Evolutionary conservation across 306 rosid species (phyloP).

Genomic region (Ceratonia siliqua): DNA sequence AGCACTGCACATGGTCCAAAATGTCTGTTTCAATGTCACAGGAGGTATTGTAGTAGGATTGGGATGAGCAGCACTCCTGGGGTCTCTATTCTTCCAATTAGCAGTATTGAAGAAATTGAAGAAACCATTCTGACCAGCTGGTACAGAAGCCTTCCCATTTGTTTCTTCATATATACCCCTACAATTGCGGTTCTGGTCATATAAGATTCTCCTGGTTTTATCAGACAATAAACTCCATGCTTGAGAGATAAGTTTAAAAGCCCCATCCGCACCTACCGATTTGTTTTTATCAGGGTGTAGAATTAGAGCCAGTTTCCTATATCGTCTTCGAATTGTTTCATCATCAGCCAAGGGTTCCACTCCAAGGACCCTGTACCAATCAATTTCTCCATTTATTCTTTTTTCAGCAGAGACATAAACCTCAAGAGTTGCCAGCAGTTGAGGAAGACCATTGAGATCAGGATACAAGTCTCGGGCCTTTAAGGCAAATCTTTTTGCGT

Average conservation of each 20-base stretch:
- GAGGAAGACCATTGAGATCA: constrained; percentile 76
- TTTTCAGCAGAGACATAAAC: constrained; percentile 74
- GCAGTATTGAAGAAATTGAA: constrained; percentile 24
- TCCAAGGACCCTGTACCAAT: constrained; percentile 94
- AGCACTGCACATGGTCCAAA: constrained; percentile 70
- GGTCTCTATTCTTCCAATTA: constrained; percentile 34
- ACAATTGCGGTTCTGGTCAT: constrained; percentile 59
- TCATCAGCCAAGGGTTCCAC: constrained; percentile 66
- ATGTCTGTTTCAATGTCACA: constrained; percentile 41
- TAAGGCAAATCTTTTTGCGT: constrained; percentile 84
- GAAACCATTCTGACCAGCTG: constrained; percentile 43
- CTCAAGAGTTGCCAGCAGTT: constrained; percentile 77
- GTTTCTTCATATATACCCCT: constrained; percentile 17
- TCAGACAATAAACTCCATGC: constrained; percentile 92
- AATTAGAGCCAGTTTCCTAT: constrained; percentile 85
- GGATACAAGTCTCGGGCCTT: constrained; percentile 84
- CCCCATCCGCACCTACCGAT: constrained; percentile 84
- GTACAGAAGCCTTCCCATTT: constrained; percentile 31
- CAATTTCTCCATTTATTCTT: constrained; percentile 69
- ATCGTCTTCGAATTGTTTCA: constrained; percentile 68
- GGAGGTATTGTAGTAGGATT: constrained; percentile 33
- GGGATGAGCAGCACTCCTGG: constrained; percentile 36
- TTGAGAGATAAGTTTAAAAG: constrained; percentile 83
- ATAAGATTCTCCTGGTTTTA: constrained; percentile 53
- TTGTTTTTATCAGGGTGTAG: constrained; percentile 98